Conservation (phyloP, 345 rosid species). For the Rhodamnia argentea region DNA sequence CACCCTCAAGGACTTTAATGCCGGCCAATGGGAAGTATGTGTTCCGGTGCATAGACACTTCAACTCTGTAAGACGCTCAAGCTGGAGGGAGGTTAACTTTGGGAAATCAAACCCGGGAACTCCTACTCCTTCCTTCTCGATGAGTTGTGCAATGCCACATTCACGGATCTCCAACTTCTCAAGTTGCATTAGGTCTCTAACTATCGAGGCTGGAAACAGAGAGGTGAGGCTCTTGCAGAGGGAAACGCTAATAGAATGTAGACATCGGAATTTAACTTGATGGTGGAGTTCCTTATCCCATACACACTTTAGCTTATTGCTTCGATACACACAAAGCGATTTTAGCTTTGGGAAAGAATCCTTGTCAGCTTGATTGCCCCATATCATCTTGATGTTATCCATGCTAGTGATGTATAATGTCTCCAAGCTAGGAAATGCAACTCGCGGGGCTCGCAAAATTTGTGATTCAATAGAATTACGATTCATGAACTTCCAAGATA, state of each 20-base stretch:
- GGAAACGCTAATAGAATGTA: too few species aligned
- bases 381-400: neutral
- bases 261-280: neutral
- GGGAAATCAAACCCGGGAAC: neutral
- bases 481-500: too few species aligned
- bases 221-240: neutral
- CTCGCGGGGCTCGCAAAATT: rapidly evolving
- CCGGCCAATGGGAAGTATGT: neutral
- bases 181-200: rapidly evolving
- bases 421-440: neutral
- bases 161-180: rapidly evolving
- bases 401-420: rapidly evolving
- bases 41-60: neutral
- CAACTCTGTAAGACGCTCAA: neutral
- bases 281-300: neutral
- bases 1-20: neutral
- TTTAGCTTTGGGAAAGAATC: neutral
- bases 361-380: rapidly evolving
- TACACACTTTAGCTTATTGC: neutral
- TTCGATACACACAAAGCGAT: rapidly evolving
- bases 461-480: neutral
- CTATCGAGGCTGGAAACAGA: rapidly evolving
- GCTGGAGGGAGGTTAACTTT: neutral
- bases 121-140: neutral
- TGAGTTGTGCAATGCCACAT: neutral